phyloP scores from a whole-genome alignment of 768 basidiomycete genomes.

The Tricholoma bakamatsutake region DNA sequence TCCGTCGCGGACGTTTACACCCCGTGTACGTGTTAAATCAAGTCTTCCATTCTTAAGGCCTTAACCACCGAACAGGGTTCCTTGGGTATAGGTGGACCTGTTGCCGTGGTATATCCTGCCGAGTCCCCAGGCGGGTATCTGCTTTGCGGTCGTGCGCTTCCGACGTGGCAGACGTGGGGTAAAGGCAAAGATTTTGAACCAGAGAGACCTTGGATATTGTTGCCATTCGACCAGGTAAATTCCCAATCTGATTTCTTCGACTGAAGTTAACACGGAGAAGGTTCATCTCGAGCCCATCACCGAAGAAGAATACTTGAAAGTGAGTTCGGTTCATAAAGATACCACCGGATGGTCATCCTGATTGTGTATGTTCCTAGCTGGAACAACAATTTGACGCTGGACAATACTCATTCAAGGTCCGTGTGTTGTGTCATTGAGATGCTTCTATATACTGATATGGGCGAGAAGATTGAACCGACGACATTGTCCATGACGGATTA shows the following conservation, averaged over 20 bases:
- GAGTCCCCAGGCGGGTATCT: slow-evolving; percentile 60
- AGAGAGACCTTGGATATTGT: slow-evolving; percentile 52
- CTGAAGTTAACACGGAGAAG: slow-evolving; percentile 19
- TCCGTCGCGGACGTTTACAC: slow-evolving; percentile 62
- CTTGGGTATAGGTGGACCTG: slow-evolving; percentile 62
- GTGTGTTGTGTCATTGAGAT: background rate
- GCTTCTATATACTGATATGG: background rate
- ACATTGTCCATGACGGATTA: slow-evolving; percentile 52
- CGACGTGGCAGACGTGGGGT: slow-evolving; percentile 63
- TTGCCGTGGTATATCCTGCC: slow-evolving; percentile 61
- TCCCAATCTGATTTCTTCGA: background rate
- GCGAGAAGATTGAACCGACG: slow-evolving; percentile 38
- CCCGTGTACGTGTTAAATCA: slow-evolving; percentile 34
- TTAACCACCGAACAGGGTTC: slow-evolving; percentile 40
- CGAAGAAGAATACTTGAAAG: slow-evolving; percentile 45
- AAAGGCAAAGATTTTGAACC: slow-evolving; percentile 40
- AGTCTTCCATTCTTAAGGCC: background rate
- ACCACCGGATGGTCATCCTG: background rate
- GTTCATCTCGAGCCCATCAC: slow-evolving; percentile 44
- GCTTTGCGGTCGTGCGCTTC: slow-evolving; percentile 55
- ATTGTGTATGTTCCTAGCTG: slow-evolving; percentile 26
- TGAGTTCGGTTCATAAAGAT: slow-evolving; percentile 14
- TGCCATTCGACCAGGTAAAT: slow-evolving; percentile 57
- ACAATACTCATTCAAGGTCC: slow-evolving; percentile 42
- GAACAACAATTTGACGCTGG: slow-evolving; percentile 49